These are phyloP conservation scores for Fagopyrum homotropicum DNA, from an alignment of 148 eudicot species.

Conservation along the genomic window DNA sequence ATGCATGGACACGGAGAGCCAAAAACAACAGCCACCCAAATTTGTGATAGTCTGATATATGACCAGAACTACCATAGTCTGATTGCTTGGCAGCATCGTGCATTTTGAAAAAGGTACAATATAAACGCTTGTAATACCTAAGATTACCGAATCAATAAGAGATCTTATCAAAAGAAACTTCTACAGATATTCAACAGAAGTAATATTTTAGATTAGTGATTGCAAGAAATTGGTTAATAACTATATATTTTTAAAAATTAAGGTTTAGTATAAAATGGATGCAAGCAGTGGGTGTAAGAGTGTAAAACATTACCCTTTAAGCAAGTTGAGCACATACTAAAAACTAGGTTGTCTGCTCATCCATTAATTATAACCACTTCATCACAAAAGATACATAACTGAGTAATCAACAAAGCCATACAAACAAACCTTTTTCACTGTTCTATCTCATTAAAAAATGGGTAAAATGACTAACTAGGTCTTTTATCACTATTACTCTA, in stretches of 20 bases:
- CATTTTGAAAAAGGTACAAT: slow-evolving; percentile 48
- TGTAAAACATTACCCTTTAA: background rate
- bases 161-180: background rate
- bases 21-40: slow-evolving; percentile 97
- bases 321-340: background rate
- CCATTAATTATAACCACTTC: background rate
- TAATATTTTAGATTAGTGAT: background rate
- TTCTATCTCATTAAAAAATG: background rate
- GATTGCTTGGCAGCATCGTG: slow-evolving; percentile 40
- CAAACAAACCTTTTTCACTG: background rate
- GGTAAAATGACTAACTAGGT: too few relatives aligned
- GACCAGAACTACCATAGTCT: slow-evolving; percentile 23
- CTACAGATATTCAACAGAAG: background rate
- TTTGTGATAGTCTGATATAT: slow-evolving; percentile 46
- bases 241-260: background rate
- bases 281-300: background rate
- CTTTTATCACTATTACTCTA: too few relatives aligned
- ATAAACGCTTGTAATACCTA: slow-evolving; percentile 76
- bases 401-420: background rate
- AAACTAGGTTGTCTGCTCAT: background rate
- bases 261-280: background rate
- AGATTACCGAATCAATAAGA: background rate
- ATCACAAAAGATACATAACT: background rate
- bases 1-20: slow-evolving; percentile 80
- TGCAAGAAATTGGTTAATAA: background rate